These are phyloP conservation scores for Claviceps maximensis DNA, from an alignment of 2,329 filamentous ascomycete genomes.

Conservation along the genomic window DNA sequence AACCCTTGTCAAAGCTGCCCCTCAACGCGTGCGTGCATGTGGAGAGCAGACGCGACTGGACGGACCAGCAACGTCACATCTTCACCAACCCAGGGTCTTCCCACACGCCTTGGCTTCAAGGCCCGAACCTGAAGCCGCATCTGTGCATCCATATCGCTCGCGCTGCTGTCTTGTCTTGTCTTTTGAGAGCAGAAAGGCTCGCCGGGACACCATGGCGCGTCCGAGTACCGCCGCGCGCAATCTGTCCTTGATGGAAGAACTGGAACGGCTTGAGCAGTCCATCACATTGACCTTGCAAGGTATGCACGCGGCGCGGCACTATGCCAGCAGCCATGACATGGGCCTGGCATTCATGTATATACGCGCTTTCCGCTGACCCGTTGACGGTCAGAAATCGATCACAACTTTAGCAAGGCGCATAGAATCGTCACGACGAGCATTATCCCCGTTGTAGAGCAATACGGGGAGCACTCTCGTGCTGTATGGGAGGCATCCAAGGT, in stretches of 20 bases:
- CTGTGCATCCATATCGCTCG: not conserved
- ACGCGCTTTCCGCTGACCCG: slow-evolving; percentile 3
- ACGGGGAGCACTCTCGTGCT: slow-evolving; percentile 81
- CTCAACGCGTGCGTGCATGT: not conserved
- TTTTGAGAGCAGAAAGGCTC: not conserved
- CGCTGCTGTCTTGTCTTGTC: not conserved
- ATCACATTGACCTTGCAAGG: slow-evolving; percentile 94
- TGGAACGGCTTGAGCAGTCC: slow-evolving; percentile 90
- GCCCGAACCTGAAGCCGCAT: not conserved
- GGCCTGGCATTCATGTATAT: not conserved
- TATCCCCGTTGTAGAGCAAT: slow-evolving; percentile 84
- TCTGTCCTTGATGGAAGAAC: slow-evolving; percentile 80
- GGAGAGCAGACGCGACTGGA: not conserved
- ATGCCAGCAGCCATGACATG: not conserved
- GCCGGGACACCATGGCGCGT: slow-evolving; percentile 30
- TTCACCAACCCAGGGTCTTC: not conserved
- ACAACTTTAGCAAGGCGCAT: slow-evolving; percentile 94
- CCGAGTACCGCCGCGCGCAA: slow-evolving; percentile 35
- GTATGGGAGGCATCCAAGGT: slow-evolving; percentile 98
- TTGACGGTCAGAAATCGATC: slow-evolving; percentile 67
- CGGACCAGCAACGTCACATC: not conserved
- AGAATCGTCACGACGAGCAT: slow-evolving; percentile 92
- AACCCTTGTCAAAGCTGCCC: not conserved
- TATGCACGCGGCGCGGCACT: slow-evolving; percentile 19
- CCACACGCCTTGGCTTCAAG: too few relatives aligned